Evolutionary conservation across 2,329 filamentous ascomycete species (phyloP).

Genomic region (Zarea fungicola): DNA sequence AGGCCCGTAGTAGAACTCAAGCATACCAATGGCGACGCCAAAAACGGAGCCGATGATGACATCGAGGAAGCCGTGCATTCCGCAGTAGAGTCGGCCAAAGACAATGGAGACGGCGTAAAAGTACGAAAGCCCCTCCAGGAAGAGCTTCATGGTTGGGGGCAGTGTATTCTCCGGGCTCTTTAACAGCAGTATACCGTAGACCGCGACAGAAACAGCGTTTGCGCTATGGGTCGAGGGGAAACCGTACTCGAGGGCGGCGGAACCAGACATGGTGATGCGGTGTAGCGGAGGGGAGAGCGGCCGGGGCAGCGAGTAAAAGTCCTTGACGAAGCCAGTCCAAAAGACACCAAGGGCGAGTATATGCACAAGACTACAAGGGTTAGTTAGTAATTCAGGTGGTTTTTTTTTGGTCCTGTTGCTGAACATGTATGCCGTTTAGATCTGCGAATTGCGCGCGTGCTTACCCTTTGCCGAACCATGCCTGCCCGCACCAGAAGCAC

Average conservation of each 20-base stretch:
- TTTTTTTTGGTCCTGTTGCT: no score
- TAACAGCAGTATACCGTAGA: constrained; percentile 73
- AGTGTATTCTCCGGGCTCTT: constrained; percentile 60
- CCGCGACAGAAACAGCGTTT: constrained; percentile 89
- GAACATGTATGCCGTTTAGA: no score
- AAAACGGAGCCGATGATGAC: constrained; percentile 75
- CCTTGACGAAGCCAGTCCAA: constrained; percentile 89
- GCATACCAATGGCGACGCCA: constrained; percentile 58
- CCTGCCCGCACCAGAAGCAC: constrained; percentile 93
- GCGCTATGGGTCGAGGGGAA: constrained; percentile 97
- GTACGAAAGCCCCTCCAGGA: constrained; percentile 66
- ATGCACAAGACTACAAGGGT: constrained; percentile 54
- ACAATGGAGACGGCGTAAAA: constrained; percentile 87
- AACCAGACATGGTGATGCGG: constrained; percentile 96
- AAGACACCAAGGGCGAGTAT: constrained; percentile 76
- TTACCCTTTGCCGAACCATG: constrained; percentile 79
- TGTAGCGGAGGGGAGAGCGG: constrained; percentile 88
- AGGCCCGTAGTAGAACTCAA: constrained; percentile 57
- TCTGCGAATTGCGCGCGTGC: no score
- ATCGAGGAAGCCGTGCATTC: constrained; percentile 97
- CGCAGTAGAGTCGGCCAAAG: constrained; percentile 88
- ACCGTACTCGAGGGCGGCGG: constrained; percentile 89
- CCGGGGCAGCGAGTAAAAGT: constrained; percentile 85
- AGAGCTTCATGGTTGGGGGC: constrained; percentile 50
- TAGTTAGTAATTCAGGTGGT: constrained; percentile 1